Percentiles rank a stretch among this genome's conserved stretches.
Evolutionary conservation across 169 alveolate genomes (phyloP).

Genomic region (Eimeria necatrix): DNA sequence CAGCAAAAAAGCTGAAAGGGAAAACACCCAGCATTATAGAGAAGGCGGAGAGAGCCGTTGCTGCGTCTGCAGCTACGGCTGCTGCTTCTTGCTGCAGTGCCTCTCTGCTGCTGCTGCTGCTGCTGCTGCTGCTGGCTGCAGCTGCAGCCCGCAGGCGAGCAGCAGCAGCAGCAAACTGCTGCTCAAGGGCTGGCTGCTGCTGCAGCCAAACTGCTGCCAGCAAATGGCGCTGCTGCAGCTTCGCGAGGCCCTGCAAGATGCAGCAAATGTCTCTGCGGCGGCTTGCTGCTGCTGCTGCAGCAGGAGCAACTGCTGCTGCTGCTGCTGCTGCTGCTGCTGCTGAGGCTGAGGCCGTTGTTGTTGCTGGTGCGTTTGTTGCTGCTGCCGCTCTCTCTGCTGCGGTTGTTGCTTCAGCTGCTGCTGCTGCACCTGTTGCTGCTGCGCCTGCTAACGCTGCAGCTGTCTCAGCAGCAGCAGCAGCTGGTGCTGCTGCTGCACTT

Average conservation of each 20-base stretch:
- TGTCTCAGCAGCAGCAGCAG: too few relatives aligned
- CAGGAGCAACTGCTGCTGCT: too few relatives aligned
- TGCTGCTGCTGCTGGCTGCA: neutral
- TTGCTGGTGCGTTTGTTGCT: too few relatives aligned
- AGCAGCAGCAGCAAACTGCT: neutral
- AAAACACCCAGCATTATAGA: neutral
- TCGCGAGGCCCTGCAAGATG: constrained; percentile 16
- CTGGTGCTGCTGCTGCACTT: too few relatives aligned
- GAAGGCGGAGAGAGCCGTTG: neutral
- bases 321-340: too few relatives aligned
- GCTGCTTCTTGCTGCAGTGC: neutral
- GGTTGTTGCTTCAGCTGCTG: too few relatives aligned
- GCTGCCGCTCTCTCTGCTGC: too few relatives aligned
- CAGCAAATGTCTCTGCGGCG: neutral
- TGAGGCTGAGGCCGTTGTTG: too few relatives aligned
- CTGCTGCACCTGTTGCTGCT: too few relatives aligned
- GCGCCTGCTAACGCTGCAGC: too few relatives aligned
- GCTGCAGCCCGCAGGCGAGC: neutral
- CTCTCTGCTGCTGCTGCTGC: neutral
- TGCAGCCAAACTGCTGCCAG: neutral
- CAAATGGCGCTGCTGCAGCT: neutral
- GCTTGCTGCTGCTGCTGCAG: too few relatives aligned
- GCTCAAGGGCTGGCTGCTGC: neutral
- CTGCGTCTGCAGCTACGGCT: neutral
- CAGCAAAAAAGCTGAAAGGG: too few relatives aligned